A percentile compares a stretch with the other conserved stretches of the same genome.
These are phyloP conservation scores for Monilinia polystroma DNA, from an alignment of 2,329 filamentous ascomycete genomes.

Conservation along the genomic window DNA sequence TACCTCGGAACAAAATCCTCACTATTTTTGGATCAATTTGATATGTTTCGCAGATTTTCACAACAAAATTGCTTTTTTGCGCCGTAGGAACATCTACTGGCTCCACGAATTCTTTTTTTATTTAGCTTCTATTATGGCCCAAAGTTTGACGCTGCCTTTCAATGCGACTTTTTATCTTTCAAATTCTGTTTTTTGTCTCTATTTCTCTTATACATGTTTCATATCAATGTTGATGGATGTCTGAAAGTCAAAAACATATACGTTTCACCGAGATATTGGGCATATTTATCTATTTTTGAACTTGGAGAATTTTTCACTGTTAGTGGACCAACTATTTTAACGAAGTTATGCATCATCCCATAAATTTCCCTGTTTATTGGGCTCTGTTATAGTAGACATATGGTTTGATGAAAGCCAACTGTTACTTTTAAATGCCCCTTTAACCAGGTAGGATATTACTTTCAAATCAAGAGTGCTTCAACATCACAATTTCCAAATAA, in stretches of 20 bases:
- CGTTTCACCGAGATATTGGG: no score
- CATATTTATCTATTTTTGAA: not conserved
- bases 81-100: not conserved
- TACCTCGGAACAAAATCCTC: not conserved
- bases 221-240: not conserved
- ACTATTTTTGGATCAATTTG: not conserved
- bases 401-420: not conserved
- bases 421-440: no score
- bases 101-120: not conserved
- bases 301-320: not conserved
- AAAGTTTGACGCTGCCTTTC: not conserved
- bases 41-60: conserved; percentile 5
- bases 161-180: not conserved
- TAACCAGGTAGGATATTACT: not conserved
- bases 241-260: not conserved
- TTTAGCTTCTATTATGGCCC: not conserved
- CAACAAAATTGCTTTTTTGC: not conserved
- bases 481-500: not conserved
- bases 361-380: not conserved
- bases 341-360: not conserved
- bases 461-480: not conserved
- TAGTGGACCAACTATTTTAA: not conserved
- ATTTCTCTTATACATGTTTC: not conserved
- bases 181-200: not conserved
- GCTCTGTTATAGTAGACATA: not conserved